A percentile compares a stretch with the other conserved stretches of the same genome.
These are phyloP conservation scores for Climacium dendroides DNA, from an alignment of 225 moss, liverwort and hornwort genomes.

Conservation along the genomic window DNA sequence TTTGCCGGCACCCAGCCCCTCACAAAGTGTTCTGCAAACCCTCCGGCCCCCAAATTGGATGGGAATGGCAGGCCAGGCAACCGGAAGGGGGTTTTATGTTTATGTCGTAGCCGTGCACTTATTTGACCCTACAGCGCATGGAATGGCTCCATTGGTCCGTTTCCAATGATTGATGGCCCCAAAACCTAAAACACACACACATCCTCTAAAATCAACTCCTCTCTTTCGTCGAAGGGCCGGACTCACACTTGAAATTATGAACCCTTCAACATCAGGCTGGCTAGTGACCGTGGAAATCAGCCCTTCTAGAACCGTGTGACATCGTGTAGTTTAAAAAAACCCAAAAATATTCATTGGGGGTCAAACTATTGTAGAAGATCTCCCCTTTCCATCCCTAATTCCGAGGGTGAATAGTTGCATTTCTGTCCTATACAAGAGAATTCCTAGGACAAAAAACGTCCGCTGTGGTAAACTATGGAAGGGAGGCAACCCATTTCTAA, in stretches of 20 bases:
- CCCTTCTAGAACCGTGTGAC: too few species aligned
- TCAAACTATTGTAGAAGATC: too few species aligned
- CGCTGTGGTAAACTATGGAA: too few species aligned
- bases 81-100: neutral
- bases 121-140: neutral
- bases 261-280: too few species aligned
- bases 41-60: neutral
- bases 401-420: too few species aligned
- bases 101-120: neutral
- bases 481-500: too few species aligned
- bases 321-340: too few species aligned
- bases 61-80: neutral
- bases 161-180: neutral
- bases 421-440: too few species aligned
- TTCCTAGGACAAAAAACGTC: too few species aligned
- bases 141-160: neutral
- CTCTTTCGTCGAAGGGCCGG: neutral
- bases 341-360: too few species aligned
- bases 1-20: neutral
- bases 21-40: neutral
- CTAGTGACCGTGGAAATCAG: too few species aligned
- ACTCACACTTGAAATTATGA: neutral
- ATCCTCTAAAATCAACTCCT: neutral
- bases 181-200: neutral
- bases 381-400: too few species aligned